Conservation (phyloP, 23 red algal species). For the Agarophyton chilense region DNA sequence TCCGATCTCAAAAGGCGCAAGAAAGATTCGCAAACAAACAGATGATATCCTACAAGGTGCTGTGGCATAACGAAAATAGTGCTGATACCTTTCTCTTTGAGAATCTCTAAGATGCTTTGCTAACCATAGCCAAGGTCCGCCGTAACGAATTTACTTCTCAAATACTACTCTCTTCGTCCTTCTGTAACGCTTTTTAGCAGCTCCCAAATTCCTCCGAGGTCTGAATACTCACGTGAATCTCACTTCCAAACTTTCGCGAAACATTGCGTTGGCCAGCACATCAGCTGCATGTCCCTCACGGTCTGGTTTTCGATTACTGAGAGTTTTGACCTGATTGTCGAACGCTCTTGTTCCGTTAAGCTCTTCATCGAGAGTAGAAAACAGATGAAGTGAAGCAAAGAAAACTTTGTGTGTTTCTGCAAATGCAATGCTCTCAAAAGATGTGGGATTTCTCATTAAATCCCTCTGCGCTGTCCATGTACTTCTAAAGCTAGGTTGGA, state of each 20-base stretch:
- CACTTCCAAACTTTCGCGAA: not conserved
- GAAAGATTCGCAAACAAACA: not conserved
- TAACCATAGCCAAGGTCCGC: conserved; percentile 17
- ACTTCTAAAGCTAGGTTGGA: no score
- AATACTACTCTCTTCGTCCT: not conserved
- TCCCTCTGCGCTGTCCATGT: not conserved
- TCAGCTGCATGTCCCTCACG: conserved; percentile 7
- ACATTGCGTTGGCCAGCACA: not conserved
- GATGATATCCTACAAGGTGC: conserved; percentile 9
- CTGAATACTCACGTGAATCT: not conserved
- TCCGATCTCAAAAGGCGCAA: not conserved
- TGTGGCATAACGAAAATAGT: not conserved
- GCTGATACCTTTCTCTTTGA: not conserved
- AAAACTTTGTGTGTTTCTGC: not conserved
- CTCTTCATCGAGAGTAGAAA: conserved; percentile 3
- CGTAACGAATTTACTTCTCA: not conserved
- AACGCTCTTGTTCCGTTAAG: conserved; percentile 6
- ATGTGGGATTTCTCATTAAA: not conserved
- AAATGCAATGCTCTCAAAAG: not conserved
- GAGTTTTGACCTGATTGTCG: conserved; percentile 15
- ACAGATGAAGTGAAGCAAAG: not conserved
- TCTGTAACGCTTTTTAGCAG: not conserved
- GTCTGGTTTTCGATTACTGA: conserved; percentile 1
- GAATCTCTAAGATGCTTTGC: not conserved
- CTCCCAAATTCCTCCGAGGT: not conserved